Evolutionary conservation across 2,329 filamentous ascomycete genomes (phyloP).

Genomic region (Aschersonia sp.): DNA sequence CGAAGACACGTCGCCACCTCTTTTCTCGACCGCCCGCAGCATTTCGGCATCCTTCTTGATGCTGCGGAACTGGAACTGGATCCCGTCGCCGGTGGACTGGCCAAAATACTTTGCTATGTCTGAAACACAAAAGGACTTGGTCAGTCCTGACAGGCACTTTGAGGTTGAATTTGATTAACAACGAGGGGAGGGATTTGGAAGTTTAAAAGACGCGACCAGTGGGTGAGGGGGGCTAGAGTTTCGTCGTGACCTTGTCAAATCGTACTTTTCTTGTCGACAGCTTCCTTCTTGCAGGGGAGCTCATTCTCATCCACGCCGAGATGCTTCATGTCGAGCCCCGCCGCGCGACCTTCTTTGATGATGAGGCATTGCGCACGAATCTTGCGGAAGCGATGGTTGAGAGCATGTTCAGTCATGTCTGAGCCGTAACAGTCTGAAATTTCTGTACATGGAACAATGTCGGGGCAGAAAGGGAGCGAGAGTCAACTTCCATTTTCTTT

Average conservation of each 20-base stretch:
- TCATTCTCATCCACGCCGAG: conserved; percentile 19
- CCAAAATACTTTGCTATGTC: conserved; percentile 47
- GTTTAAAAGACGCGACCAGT: not conserved
- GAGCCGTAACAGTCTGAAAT: conserved; percentile 32
- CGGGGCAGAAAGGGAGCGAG: conserved; percentile 4
- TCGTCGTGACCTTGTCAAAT: not conserved
- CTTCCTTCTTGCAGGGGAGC: conserved; percentile 22
- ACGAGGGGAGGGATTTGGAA: not conserved
- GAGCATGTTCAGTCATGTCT: conserved; percentile 29
- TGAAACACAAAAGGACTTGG: conserved; percentile 12
- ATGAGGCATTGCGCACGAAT: conserved; percentile 26
- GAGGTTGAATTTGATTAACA: not conserved
- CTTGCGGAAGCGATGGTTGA: conserved; percentile 37
- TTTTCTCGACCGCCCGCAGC: conserved; percentile 27
- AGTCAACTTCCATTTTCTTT: conserved; percentile 14
- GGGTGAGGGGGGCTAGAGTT: not conserved
- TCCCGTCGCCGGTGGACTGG: conserved; percentile 40
- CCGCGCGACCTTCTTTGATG: conserved; percentile 19
- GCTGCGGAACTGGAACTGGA: conserved; percentile 45
- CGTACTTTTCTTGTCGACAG: conserved; percentile 27
- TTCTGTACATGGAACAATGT: conserved; percentile 18
- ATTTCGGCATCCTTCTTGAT: conserved; percentile 38
- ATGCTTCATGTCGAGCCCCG: conserved; percentile 26
- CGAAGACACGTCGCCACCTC: conserved; percentile 29
- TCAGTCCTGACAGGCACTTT: not conserved